Base-by-base conservation (phyloP, 116 monocot genomes). In the Trichopus zeylanicus region DNA sequence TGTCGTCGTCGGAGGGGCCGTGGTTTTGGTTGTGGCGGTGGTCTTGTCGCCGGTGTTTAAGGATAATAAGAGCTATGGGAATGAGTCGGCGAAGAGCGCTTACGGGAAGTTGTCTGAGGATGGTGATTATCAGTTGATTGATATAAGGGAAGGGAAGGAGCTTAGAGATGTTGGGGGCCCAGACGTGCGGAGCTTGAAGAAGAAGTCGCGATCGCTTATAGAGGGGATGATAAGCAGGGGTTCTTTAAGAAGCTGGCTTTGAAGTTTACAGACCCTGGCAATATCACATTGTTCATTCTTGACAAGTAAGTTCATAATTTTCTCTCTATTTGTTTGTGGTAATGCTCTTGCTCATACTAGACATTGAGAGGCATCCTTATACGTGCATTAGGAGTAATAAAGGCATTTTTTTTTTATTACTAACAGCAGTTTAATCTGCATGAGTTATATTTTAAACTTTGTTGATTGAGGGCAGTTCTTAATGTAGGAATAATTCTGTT, bases 241-340 rank as follows among this genome's bases (percentile, higher is more conserved):
- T 98, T 98, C 70, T 70, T 98, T 71, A 91, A 85, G 80, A 98
- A 91, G 82, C 70, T 98, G 10, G 31, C 65, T n/a, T 42, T 74
- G 73, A 98, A 64, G 65, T 85, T 98, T 70, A 98, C 88, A 76
- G 85, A 98, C 27, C 98, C 98, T 22, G 80, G 10, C 65, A 88
- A 67, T 67, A 85, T 81, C 61, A 88, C 85, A 39, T 76, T 98
- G 80, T 75, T 82, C 65, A 73, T 98, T 69, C 73, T 98, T 65
- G 98, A 98, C 73, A 91, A 91, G 98, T 98, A 69, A 74, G 88
- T 0, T 42, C 18, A n/a, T 13, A 42, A 15, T 12, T n/a, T n/a
- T n/a, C n/a, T n/a, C n/a, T n/a, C n/a, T n/a, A n/a, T 42, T 9
- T 13, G 15, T 37, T 37, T 37, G 7, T 0, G 15, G 7, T 15